These are phyloP conservation scores for Starmerella lactis-condensi DNA, from an alignment of 805 yeast species.

Conservation along the genomic window DNA sequence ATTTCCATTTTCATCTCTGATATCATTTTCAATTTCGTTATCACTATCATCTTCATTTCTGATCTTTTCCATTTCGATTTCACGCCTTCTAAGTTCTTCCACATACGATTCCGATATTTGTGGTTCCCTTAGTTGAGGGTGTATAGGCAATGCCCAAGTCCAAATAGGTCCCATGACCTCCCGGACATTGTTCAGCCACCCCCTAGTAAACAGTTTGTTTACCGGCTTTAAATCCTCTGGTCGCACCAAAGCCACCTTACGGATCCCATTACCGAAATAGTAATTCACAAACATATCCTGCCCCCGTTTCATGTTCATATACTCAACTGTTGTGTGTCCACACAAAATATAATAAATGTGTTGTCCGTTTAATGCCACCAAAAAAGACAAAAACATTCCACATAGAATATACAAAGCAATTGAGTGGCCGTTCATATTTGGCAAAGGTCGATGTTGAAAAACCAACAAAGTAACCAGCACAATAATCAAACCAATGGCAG, in stretches of 20 bases:
- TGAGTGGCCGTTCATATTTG: slow-evolving; percentile 29
- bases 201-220: slow-evolving; percentile 20
- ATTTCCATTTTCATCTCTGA: too few species aligned
- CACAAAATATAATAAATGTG: slow-evolving; percentile 29
- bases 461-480: slow-evolving; percentile 26
- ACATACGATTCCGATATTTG: slow-evolving; percentile 2
- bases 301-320: slow-evolving; percentile 24
- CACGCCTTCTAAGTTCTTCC: slow-evolving; percentile 2
- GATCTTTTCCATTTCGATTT: slow-evolving; percentile 2
- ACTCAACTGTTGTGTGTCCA: slow-evolving; percentile 29
- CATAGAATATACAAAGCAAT: slow-evolving; percentile 31
- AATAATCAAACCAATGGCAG: slow-evolving; percentile 25
- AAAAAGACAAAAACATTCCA: slow-evolving; percentile 31
- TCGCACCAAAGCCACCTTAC: too few species aligned
- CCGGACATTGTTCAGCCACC: slow-evolving; percentile 16
- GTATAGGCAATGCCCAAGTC: slow-evolving; percentile 20
- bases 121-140: slow-evolving; percentile 10
- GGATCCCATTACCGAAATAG: slow-evolving; percentile 24
- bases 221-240: too few species aligned
- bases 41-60: neutral
- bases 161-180: slow-evolving; percentile 19
- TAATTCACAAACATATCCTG: slow-evolving; percentile 22
- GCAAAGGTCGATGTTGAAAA: slow-evolving; percentile 19
- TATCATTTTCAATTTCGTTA: too few species aligned
- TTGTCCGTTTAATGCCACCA: slow-evolving; percentile 26